Conservation (phyloP, 768 basidiomycete species). For the Thelephora aurantiotincta region DNA sequence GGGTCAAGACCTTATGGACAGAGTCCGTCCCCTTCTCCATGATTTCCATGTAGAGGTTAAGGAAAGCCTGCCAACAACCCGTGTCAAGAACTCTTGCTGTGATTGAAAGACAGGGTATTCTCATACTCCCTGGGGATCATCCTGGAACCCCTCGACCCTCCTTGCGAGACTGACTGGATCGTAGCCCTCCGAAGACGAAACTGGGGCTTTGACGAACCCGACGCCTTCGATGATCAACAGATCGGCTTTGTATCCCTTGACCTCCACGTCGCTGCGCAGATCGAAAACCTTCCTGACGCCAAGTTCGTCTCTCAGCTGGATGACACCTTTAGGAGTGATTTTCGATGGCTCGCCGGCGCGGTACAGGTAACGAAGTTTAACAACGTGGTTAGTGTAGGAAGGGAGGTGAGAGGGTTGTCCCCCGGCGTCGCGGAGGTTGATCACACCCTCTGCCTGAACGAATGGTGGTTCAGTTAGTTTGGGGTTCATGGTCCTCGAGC, state of each 20-base stretch:
- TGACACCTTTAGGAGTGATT: slow-evolving; percentile 21
- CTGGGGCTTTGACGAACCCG: slow-evolving; percentile 17
- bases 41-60: slow-evolving; percentile 17
- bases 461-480: slow-evolving; percentile 21
- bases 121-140: slow-evolving; percentile 14
- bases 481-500: no score
- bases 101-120: background rate
- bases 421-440: slow-evolving; percentile 16
- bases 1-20: slow-evolving; percentile 20
- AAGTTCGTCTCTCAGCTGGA: slow-evolving; percentile 17
- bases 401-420: background rate
- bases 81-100: background rate
- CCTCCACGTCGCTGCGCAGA: slow-evolving; percentile 23
- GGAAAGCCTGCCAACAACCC: slow-evolving; percentile 16
- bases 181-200: slow-evolving; percentile 15
- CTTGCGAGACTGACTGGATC: slow-evolving; percentile 15
- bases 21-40: slow-evolving; percentile 20
- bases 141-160: slow-evolving; percentile 18
- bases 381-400: background rate
- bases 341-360: slow-evolving; percentile 25
- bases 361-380: slow-evolving; percentile 21
- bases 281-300: slow-evolving; percentile 26
- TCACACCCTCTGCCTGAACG: slow-evolving; percentile 22
- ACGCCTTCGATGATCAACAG: slow-evolving; percentile 19
- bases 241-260: slow-evolving; percentile 17